Conservation (phyloP, 1,284 basidiomycete genomes). For the Irpex lacteus region DNA sequence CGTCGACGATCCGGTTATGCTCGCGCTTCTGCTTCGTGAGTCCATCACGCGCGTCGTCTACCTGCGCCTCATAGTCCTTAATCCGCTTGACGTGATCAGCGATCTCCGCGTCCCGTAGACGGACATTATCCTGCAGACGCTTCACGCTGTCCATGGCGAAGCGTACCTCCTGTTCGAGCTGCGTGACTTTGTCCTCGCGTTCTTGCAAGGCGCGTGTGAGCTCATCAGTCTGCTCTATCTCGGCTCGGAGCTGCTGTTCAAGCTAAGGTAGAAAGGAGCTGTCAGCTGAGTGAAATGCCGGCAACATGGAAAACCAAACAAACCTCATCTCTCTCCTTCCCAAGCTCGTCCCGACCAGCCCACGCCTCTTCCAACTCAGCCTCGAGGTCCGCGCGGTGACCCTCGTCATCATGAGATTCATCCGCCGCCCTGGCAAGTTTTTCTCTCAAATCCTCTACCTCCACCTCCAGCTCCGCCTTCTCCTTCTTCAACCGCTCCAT, state of each 20-base stretch:
- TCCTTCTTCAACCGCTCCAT: conserved; percentile 27
- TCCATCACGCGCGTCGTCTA: conserved; percentile 53
- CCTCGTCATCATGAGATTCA: conserved; percentile 56
- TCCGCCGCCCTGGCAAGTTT: conserved; percentile 43
- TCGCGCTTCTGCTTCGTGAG: conserved; percentile 53
- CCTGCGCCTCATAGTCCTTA: conserved; percentile 39
- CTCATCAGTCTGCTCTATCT: conserved; percentile 45
- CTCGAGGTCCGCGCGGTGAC: conserved; percentile 51
- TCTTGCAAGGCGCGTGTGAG: conserved; percentile 52
- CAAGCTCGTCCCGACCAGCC: conserved; percentile 46
- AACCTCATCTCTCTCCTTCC: conserved; percentile 57
- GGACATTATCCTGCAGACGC: conserved; percentile 57
- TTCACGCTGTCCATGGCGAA: conserved; percentile 47
- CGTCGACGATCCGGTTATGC: conserved; percentile 46
- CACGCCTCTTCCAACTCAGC: conserved; percentile 48
- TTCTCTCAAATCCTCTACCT: conserved; percentile 34
- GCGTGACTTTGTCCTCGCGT: conserved; percentile 49
- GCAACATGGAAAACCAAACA: conserved; percentile 8
- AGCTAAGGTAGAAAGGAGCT: conserved; percentile 33
- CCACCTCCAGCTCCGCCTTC: conserved; percentile 37
- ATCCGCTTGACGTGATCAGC: conserved; percentile 38
- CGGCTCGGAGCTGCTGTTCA: conserved; percentile 46
- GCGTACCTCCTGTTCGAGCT: conserved; percentile 56
- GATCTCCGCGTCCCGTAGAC: conserved; percentile 49
- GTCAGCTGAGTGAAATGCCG: conserved; percentile 3